Conservation (phyloP, 768 basidiomycete species). For the Glaciozyma antarctica region DNA sequence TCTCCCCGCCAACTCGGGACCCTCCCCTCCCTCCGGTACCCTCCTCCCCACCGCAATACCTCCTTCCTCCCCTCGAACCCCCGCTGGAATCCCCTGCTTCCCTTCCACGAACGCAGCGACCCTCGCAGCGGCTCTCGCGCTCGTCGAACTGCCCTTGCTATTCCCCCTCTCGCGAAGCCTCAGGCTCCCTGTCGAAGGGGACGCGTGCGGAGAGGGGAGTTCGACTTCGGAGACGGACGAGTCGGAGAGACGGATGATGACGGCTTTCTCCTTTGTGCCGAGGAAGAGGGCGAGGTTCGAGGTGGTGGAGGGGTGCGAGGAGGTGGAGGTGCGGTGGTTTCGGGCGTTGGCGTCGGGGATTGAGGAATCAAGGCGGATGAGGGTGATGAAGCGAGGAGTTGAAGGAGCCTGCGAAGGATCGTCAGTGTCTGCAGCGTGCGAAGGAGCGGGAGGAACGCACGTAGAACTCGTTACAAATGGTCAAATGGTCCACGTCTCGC, state of each 20-base stretch:
- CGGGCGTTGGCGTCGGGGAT: background rate
- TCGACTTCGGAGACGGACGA: slow-evolving; percentile 10
- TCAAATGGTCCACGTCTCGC: slow-evolving; percentile 10
- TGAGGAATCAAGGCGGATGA: slow-evolving; percentile 4
- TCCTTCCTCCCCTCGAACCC: background rate
- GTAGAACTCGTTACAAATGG: slow-evolving; percentile 13
- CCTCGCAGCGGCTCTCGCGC: background rate
- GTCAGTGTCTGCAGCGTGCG: background rate
- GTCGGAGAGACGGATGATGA: slow-evolving; percentile 16
- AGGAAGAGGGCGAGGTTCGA: slow-evolving; percentile 17
- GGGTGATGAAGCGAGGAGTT: slow-evolving; percentile 13
- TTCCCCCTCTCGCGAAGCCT: background rate
- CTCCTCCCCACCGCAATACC: background rate
- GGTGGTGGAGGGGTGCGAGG: background rate
- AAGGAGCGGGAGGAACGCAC: background rate
- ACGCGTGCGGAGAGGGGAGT: background rate
- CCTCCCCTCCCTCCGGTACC: background rate
- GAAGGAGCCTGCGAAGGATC: slow-evolving; percentile 13
- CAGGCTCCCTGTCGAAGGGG: background rate
- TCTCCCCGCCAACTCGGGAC: background rate
- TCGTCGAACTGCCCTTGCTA: background rate
- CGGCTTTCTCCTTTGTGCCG: slow-evolving; percentile 2
- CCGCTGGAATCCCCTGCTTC: background rate
- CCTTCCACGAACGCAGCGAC: slow-evolving; percentile 3
- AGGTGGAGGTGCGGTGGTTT: background rate